Percentiles rank a stretch among this genome's conserved stretches.
Conservation (phyloP, 495 filamentous ascomycete species). For the Neurospora tetraspora region DNA sequence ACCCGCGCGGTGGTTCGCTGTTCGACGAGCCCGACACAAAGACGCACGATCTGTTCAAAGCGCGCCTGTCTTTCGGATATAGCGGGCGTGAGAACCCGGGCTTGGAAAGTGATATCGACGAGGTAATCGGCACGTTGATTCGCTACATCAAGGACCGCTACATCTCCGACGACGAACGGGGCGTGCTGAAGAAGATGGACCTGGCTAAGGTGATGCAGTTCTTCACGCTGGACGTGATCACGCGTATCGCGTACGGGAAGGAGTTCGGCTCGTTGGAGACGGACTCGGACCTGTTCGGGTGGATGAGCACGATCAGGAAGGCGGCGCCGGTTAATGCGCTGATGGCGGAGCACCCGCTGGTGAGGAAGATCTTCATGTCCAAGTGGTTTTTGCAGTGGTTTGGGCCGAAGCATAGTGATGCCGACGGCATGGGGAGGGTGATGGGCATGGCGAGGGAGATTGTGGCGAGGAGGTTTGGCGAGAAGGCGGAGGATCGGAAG, state of each 20-base stretch:
- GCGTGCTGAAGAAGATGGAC: slow-evolving; percentile 25
- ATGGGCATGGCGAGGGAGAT: slow-evolving; percentile 20
- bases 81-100: slow-evolving; percentile 32
- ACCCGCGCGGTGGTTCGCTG: slow-evolving; percentile 32
- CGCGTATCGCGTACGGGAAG: slow-evolving; percentile 40
- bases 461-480: slow-evolving; percentile 26
- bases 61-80: slow-evolving; percentile 27
- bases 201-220: slow-evolving; percentile 31
- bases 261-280: slow-evolving; percentile 34
- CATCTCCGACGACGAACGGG: slow-evolving; percentile 17
- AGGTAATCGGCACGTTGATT: slow-evolving; percentile 27
- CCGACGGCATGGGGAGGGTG: slow-evolving; percentile 31
- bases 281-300: slow-evolving; percentile 41
- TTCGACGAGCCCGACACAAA: slow-evolving; percentile 32
- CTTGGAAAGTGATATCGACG: slow-evolving; percentile 32
- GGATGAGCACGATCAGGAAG: slow-evolving; percentile 28
- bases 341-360: slow-evolving; percentile 19
- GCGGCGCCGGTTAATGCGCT: slow-evolving; percentile 15
- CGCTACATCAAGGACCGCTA: slow-evolving; percentile 26
- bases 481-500: slow-evolving; percentile 14
- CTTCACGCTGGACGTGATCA: slow-evolving; percentile 43
- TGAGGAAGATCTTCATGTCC: slow-evolving; percentile 16
- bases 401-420: slow-evolving; percentile 45
- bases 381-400: slow-evolving; percentile 43
- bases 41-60: slow-evolving; percentile 22